Evolutionary conservation across 176 grass and related monocot genomes (phyloP), one percentile per base, ranked within the genome.

Genomic region (Tillandsia leiboldiana): DNA sequence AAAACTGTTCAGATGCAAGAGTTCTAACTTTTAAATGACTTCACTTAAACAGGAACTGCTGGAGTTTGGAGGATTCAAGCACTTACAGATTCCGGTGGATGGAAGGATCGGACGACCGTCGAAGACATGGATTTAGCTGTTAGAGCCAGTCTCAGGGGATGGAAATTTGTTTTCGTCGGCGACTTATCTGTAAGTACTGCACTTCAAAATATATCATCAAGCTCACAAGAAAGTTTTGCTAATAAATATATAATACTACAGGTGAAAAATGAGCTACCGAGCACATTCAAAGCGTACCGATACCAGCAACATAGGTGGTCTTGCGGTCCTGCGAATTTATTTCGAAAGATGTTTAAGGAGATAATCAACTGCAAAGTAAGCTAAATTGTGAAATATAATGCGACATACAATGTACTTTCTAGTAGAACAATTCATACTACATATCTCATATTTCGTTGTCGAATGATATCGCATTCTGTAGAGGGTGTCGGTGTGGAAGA

Each of bases 111-210:
- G 68, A 96, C 92, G 11, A 96, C 88, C 6, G 86, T 96, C 11
- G 92, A 96, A 81, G 92, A 96, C 70, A 96, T 96, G 92, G 88
- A 96, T 82, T 69, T 96, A 50, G 85, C 92, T 13, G 88, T 96
- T 51, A 73, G 92, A 65, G 92, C 86, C 42, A 78, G 75, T 63
- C 83, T 96, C 0, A 69, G 76, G 42, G 88, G 88, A 1, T 96
- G 92, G 92, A 83, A 79, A 26, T 96, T 96, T 81, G 64, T 96
- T 53, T 96, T 83, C 54, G 53, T 69, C 0, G 83, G 73, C 1
- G 78, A 89, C 75, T 50, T 96, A 64, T 67, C 53, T 51, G 83
- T 80, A 24, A 81, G 77, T 17, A 52, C 10, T 62, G 26, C 63
- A 68, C 12, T 33, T 57, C 64, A 14, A 72, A 50, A 51, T 65